Conservation (phyloP, 805 yeast species). For the Monosporozyma siamensis region DNA sequence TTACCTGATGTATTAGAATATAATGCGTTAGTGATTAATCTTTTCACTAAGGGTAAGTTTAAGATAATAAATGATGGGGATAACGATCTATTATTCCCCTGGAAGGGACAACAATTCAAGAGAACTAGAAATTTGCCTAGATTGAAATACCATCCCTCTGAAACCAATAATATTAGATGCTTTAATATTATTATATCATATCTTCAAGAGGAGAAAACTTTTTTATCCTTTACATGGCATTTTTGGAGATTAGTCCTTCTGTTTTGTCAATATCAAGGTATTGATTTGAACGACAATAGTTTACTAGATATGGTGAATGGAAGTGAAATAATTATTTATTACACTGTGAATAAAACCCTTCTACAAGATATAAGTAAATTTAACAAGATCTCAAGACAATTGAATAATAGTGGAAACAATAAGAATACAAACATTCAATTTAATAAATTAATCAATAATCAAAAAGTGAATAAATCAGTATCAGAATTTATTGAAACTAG, state of each 20-base stretch:
- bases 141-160: background rate
- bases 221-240: slow-evolving; percentile 27
- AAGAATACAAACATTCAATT: background rate
- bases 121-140: background rate
- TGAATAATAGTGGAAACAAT: background rate
- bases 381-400: background rate
- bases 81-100: slow-evolving; percentile 11
- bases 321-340: background rate
- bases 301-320: background rate
- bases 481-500: slow-evolving; percentile 15
- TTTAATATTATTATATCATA: slow-evolving; percentile 26
- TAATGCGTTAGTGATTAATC: slow-evolving; percentile 8
- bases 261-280: background rate
- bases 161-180: slow-evolving; percentile 7
- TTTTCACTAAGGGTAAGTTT: background rate
- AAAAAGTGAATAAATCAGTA: background rate
- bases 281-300: background rate
- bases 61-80: background rate
- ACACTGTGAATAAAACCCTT: background rate
- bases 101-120: slow-evolving; percentile 11
- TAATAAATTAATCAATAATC: background rate
- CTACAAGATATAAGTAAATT: background rate
- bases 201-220: slow-evolving; percentile 21
- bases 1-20: slow-evolving; percentile 22
- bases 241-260: slow-evolving; percentile 23